A percentile compares a stretch with the other conserved stretches of the same genome.
These are phyloP conservation scores for Solanum ossicruentum DNA, from an alignment of 257 asterid species.

Conservation along the genomic window DNA sequence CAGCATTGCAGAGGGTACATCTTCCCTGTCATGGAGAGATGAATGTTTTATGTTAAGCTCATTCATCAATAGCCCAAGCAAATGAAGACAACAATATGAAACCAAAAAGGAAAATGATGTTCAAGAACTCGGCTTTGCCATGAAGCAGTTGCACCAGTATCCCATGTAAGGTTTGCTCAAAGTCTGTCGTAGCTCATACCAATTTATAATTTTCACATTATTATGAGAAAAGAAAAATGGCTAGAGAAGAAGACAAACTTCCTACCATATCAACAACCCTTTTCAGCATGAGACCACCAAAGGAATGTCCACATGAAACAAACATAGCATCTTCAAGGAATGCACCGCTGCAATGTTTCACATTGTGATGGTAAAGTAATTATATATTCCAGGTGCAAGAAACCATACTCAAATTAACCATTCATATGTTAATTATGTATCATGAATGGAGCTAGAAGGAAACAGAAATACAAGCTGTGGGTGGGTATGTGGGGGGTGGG, in stretches of 20 bases:
- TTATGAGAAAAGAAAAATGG: neutral
- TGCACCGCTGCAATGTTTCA: slow-evolving; percentile 54
- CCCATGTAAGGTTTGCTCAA: neutral
- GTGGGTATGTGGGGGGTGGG: too few species aligned
- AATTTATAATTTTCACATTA: neutral
- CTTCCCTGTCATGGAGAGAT: slow-evolving; percentile 50
- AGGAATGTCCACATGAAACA: slow-evolving; percentile 96
- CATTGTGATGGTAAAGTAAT: neutral
- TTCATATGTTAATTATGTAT: neutral
- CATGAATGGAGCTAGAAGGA: neutral
- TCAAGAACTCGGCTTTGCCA: neutral
- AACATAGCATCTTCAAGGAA: slow-evolving; percentile 93
- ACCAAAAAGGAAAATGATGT: neutral
- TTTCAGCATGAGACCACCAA: slow-evolving; percentile 88
- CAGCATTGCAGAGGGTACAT: slow-evolving; percentile 73
- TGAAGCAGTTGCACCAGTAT: neutral
- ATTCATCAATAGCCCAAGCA: neutral
- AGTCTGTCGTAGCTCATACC: neutral
- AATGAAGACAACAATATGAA: neutral
- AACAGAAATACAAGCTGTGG: neutral
- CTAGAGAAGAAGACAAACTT: neutral
- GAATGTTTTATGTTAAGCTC: slow-evolving; percentile 3
- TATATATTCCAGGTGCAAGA: neutral
- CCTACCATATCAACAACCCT: slow-evolving; percentile 80
- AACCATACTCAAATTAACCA: neutral